These are phyloP conservation scores for Mycosphaerella arachidis DNA, from an alignment of 2,329 filamentous ascomycete species.

Conservation along the genomic window DNA sequence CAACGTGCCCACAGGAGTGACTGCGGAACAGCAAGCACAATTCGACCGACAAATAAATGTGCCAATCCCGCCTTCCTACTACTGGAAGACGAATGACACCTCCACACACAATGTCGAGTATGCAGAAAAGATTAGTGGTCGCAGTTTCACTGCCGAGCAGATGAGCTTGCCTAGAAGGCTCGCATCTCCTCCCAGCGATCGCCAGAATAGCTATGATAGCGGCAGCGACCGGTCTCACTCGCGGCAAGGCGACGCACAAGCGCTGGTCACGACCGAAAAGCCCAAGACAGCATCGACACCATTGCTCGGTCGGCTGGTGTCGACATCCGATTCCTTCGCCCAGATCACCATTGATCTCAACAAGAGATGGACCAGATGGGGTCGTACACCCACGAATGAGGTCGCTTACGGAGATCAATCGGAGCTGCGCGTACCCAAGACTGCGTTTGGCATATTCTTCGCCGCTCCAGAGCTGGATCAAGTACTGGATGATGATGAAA, in stretches of 20 bases:
- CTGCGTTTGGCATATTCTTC: slow-evolving; percentile 70
- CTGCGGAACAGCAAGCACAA: slow-evolving; percentile 17
- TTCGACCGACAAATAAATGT: slow-evolving; percentile 44
- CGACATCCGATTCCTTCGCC: slow-evolving; percentile 61
- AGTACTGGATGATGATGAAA: slow-evolving; percentile 48
- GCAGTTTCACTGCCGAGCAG: slow-evolving; percentile 36
- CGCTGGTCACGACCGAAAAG: neutral
- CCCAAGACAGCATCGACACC: slow-evolving; percentile 1
- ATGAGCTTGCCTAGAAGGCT: slow-evolving; percentile 8
- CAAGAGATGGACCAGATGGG: slow-evolving; percentile 69
- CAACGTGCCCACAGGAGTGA: slow-evolving; percentile 25
- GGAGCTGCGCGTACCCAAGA: slow-evolving; percentile 73
- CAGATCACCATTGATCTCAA: slow-evolving; percentile 62
- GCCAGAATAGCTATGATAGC: neutral
- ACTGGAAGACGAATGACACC: slow-evolving; percentile 41
- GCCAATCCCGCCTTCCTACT: slow-evolving; percentile 42
- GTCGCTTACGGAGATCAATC: slow-evolving; percentile 57
- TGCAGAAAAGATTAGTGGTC: slow-evolving; percentile 42
- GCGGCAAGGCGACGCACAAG: too few species aligned
- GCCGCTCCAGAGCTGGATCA: slow-evolving; percentile 66
- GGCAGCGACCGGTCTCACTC: neutral
- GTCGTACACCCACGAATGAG: slow-evolving; percentile 66
- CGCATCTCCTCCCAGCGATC: neutral
- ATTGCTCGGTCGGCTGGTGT: slow-evolving; percentile 62
- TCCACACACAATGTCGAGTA: slow-evolving; percentile 46